Base-by-base conservation (phyloP, 2,329 filamentous ascomycete species). In the Colletotrichum melonis region DNA sequence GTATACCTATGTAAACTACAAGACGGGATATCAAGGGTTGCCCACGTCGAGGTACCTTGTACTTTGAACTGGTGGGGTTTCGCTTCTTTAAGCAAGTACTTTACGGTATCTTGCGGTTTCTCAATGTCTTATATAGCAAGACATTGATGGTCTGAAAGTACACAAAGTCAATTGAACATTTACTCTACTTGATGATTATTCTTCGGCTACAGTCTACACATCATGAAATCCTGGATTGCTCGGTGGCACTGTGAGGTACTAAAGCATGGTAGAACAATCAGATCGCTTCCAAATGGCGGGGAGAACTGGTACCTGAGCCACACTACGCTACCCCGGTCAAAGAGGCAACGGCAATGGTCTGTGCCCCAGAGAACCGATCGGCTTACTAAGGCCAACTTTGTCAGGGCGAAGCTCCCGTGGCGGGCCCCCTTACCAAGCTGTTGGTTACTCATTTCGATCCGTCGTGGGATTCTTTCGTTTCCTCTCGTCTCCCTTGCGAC, bases 301-400 rank as follows among this genome's bases (percentile, higher is more conserved):
- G 38, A 49, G 42, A 49, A 49, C 35, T 38, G 35, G 52, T 55
- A 55, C 52, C 52, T 55, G 22, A 55, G 22, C 19, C 16, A n/a
- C 8, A 49, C 7, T 11, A 7, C 42, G 42, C 19, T 49, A n/a
- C 42, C 42, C 52, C 52, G 52, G 52, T 55, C n/a, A 16, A 57
- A 14, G 35, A 16, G 38, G 38, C 35, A 38, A 38, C 0, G 60
- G 6, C 19, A 38, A 14, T n/a, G 67, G 70, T 19, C 70, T 46
- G 67, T 73, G 70, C 56, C 42, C 30, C 5, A 26, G 6, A 9
- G 24, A 52, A 46, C 16, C 19, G 35, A 22, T 2, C 14, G 38
- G 71, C 71, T 73, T 52, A 73, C 71, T 73, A 73, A 73, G 62
- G 42, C 12, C 7, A 3, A n/a, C 28, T 73, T 70, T 52, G 56